Base-by-base conservation (phyloP, 768 basidiomycete species). In the Inosperma sp. region DNA sequence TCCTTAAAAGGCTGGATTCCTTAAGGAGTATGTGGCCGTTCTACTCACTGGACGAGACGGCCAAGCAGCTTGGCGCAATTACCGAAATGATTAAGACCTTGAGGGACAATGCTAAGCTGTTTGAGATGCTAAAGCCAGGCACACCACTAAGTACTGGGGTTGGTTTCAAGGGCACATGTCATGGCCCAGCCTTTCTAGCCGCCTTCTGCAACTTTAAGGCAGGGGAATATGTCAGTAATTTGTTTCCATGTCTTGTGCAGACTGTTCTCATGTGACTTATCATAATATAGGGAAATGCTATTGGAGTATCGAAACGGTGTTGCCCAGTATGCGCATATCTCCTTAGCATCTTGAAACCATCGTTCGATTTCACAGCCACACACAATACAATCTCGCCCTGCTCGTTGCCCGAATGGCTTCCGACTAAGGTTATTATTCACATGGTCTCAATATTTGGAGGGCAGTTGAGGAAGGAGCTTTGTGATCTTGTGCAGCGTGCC, bases 351-450 rank as follows among this genome's bases (percentile, higher is more conserved):
- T 30, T 30, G n/a, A 17, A 12, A n/a, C n/a, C n/a, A n/a, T n/a
- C n/a, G 12, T 44, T 44, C 17, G 9, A 16, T 4, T 44, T 6
- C 42, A 30, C 27, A 10, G 7, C 10, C 31, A 14, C 44, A 7
- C 44, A 46, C 30, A 33, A 33, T n/a, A 46, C 44, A 23, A 46
- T 46, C n/a, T n/a, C n/a, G n/a, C n/a, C n/a, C n/a, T n/a, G n/a
- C n/a, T n/a, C n/a, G n/a, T n/a, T n/a, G n/a, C n/a, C n/a, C n/a
- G n/a, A n/a, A n/a, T n/a, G n/a, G n/a, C n/a, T n/a, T n/a, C n/a
- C n/a, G n/a, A n/a, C n/a, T n/a, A n/a, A n/a, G n/a, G n/a, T n/a
- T n/a, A n/a, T n/a, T n/a, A n/a, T n/a, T n/a, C n/a, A n/a, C n/a
- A n/a, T n/a, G n/a, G n/a, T n/a, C n/a, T n/a, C n/a, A n/a, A n/a